Conservation (phyloP, 2,329 filamentous ascomycete genomes). For the Thelonectria discophora region DNA sequence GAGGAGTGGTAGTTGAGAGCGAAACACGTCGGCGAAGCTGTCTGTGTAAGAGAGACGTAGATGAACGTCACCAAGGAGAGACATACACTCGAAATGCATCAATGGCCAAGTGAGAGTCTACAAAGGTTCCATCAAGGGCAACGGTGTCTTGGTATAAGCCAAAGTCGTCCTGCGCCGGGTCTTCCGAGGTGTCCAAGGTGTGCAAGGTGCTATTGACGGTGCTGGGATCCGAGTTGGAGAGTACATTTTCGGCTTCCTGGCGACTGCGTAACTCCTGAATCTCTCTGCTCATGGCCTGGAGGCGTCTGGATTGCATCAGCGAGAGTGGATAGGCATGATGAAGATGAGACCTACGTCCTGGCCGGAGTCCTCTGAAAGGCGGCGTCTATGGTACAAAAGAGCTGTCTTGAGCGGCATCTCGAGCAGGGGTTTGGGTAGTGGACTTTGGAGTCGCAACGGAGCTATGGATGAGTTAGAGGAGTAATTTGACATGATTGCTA, state of each 20-base stretch:
- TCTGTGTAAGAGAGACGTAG: background rate
- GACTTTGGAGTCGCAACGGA: conserved; percentile 35
- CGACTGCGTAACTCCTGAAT: conserved; percentile 34
- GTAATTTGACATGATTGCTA: too few relatives aligned
- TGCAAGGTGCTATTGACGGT: conserved; percentile 1
- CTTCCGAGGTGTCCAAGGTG: background rate
- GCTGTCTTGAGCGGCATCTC: conserved; percentile 27
- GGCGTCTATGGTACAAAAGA: conserved; percentile 35
- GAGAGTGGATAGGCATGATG: too few relatives aligned
- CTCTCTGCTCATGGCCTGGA: conserved; percentile 34
- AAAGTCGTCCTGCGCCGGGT: conserved; percentile 24
- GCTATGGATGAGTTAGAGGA: conserved; percentile 9
- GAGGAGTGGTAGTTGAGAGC: conserved; percentile 28
- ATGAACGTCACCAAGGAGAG: background rate
- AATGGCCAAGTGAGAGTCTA: conserved; percentile 17
- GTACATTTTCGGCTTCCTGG: conserved; percentile 15
- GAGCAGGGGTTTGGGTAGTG: conserved; percentile 34
- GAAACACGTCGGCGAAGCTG: conserved; percentile 32
- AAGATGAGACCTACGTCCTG: conserved; percentile 22
- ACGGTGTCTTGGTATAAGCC: conserved; percentile 3
- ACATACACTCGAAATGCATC: conserved; percentile 28
- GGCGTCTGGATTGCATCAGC: conserved; percentile 16
- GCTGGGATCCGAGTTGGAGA: conserved; percentile 3
- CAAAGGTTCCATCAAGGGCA: conserved; percentile 5
- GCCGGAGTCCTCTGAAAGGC: conserved; percentile 32